Evolutionary conservation across 148 eudicot species (phyloP).

Genomic region (Euryodendron excelsum): DNA sequence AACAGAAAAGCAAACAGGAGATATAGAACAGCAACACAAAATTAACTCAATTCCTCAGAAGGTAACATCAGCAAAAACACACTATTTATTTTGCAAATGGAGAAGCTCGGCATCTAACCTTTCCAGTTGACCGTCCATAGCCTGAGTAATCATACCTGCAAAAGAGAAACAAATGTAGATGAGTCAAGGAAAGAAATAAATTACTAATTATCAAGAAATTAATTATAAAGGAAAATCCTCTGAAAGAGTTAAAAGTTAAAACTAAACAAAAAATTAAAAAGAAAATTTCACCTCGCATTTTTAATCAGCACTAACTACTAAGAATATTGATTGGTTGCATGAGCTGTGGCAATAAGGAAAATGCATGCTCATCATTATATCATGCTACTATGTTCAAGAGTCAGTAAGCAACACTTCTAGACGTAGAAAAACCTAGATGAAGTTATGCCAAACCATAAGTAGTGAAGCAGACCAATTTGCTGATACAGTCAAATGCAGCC

Average conservation of each 20-base stretch:
- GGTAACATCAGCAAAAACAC: background rate
- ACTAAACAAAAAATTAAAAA: background rate
- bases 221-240: background rate
- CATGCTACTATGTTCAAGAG: background rate
- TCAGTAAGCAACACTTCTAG: background rate
- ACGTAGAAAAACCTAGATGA: background rate
- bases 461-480: background rate
- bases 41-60: background rate
- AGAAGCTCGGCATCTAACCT: conserved; percentile 45
- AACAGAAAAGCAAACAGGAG: background rate
- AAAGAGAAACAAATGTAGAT: conserved; percentile 6
- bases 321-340: background rate
- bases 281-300: background rate
- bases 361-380: background rate
- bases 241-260: background rate
- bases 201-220: background rate
- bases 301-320: background rate
- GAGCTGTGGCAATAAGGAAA: background rate
- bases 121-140: conserved; percentile 95
- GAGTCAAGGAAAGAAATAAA: conserved; percentile 6
- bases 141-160: conserved; percentile 97
- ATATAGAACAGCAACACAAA: background rate
- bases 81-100: background rate
- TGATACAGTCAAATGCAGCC: background rate
- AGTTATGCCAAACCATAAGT: background rate